These are phyloP conservation scores for Byssothecium circinans DNA, from an alignment of 2,329 filamentous ascomycete genomes.

Conservation along the genomic window DNA sequence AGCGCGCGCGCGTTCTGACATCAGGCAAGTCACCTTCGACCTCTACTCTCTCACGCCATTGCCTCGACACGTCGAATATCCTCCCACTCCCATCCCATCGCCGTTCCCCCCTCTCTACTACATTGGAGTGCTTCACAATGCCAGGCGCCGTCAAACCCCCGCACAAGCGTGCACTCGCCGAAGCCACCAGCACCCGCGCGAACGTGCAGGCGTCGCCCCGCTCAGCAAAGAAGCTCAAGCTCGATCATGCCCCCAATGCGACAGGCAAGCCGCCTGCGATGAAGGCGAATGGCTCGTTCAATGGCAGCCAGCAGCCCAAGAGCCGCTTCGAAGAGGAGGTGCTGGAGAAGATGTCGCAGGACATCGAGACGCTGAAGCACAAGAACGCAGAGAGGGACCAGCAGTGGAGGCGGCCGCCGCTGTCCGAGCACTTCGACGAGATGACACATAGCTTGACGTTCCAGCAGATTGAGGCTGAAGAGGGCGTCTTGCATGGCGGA, in stretches of 20 bases:
- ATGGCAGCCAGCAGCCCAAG: slow-evolving; percentile 76
- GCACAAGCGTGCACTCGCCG: slow-evolving; percentile 51
- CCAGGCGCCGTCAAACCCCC: slow-evolving; percentile 41
- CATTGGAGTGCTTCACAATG: slow-evolving; percentile 24
- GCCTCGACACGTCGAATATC: background rate
- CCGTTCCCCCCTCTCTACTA: slow-evolving; percentile 1
- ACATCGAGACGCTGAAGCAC: slow-evolving; percentile 81
- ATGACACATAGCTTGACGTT: slow-evolving; percentile 75
- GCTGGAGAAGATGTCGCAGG: slow-evolving; percentile 92
- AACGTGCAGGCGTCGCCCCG: slow-evolving; percentile 50
- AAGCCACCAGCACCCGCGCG: slow-evolving; percentile 48
- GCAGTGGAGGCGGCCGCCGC: slow-evolving; percentile 73
- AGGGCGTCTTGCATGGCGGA: slow-evolving; percentile 78
- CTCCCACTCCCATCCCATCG: background rate
- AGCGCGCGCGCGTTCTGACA: slow-evolving; percentile 29
- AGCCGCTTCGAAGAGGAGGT: slow-evolving; percentile 93
- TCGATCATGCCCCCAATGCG: slow-evolving; percentile 62
- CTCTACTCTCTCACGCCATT: slow-evolving; percentile 5
- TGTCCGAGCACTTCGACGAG: slow-evolving; percentile 62
- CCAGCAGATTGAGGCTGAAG: slow-evolving; percentile 93
- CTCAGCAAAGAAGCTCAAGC: slow-evolving; percentile 78
- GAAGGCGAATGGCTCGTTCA: slow-evolving; percentile 59
- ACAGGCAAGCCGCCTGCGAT: slow-evolving; percentile 66
- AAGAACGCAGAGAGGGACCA: slow-evolving; percentile 92
- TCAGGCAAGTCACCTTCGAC: slow-evolving; percentile 22